Percentiles rank a stretch among this genome's conserved stretches.
Evolutionary conservation across 768 basidiomycete genomes (phyloP).

Genomic region (Boletellus ananas): DNA sequence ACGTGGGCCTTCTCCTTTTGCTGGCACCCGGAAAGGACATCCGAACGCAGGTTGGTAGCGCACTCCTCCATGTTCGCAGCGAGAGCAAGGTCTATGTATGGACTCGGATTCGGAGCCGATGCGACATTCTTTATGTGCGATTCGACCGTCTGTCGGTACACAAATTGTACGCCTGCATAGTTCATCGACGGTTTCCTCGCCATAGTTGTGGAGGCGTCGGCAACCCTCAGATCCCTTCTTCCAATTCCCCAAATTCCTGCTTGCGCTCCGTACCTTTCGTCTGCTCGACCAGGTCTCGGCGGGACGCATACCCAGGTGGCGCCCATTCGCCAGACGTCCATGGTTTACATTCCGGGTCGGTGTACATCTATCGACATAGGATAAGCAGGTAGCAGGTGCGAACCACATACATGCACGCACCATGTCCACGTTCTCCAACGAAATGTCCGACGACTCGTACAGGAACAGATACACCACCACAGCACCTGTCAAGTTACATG

Average conservation of each 20-base stretch:
- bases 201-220: too few species aligned
- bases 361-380: constrained; percentile 49
- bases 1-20: too few species aligned
- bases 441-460: constrained; percentile 66
- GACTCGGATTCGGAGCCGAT: too few species aligned
- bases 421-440: constrained; percentile 61
- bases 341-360: constrained; percentile 58
- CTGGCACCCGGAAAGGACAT: too few species aligned
- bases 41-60: too few species aligned
- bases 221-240: background rate
- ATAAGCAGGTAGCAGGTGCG: background rate
- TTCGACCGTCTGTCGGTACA: too few species aligned
- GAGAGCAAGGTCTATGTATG: too few species aligned
- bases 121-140: too few species aligned
- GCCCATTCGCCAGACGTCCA: constrained; percentile 64
- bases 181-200: too few species aligned
- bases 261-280: constrained; percentile 31
- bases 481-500: constrained; percentile 58
- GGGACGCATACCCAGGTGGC: constrained; percentile 49
- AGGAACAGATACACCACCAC: constrained; percentile 68
- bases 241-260: background rate
- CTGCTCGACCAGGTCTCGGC: constrained; percentile 44
- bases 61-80: too few species aligned
- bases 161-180: background rate
- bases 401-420: constrained; percentile 27